Evolutionary conservation across 1,139 yeast species (phyloP).

Genomic region (Protomyces inundatus): DNA sequence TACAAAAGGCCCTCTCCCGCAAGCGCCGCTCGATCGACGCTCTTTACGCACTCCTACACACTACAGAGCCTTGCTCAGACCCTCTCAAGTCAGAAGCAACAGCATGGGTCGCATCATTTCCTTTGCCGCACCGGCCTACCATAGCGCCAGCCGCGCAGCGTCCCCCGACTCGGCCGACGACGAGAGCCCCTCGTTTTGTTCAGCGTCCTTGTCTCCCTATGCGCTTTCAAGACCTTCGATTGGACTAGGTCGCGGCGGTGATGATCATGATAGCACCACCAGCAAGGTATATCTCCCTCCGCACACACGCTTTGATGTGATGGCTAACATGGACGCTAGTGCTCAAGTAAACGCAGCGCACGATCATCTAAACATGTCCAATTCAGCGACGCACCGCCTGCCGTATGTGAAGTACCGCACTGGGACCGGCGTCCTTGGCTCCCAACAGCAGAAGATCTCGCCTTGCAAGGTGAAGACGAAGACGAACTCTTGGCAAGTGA

Average conservation of each 20-base stretch:
- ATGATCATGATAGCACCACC: background rate
- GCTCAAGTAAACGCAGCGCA: too few species aligned
- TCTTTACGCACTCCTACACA: too few species aligned
- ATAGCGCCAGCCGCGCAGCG: conserved; percentile 6
- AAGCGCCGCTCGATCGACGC: too few species aligned
- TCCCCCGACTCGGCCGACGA: conserved; percentile 15
- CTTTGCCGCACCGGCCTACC: conserved; percentile 24
- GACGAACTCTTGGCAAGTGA: background rate
- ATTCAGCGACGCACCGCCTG: conserved; percentile 18
- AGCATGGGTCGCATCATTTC: conserved; percentile 25
- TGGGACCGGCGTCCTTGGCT: conserved; percentile 23
- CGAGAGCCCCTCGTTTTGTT: background rate
- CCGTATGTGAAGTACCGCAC: conserved; percentile 14
- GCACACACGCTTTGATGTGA: too few species aligned
- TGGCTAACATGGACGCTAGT: too few species aligned
- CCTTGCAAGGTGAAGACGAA: background rate
- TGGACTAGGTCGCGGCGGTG: background rate
- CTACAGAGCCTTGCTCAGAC: too few species aligned
- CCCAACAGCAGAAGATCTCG: conserved; percentile 17
- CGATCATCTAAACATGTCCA: conserved; percentile 1
- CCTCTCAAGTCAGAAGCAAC: background rate
- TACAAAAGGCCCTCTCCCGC: too few species aligned
- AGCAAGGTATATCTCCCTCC: background rate
- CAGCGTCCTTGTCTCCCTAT: background rate
- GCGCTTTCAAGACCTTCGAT: background rate